Evolutionary conservation across 2,329 filamentous ascomycete species (phyloP), one percentile per base, ranked within the genome.

Genomic region (Phyllosticta citriasiana): DNA sequence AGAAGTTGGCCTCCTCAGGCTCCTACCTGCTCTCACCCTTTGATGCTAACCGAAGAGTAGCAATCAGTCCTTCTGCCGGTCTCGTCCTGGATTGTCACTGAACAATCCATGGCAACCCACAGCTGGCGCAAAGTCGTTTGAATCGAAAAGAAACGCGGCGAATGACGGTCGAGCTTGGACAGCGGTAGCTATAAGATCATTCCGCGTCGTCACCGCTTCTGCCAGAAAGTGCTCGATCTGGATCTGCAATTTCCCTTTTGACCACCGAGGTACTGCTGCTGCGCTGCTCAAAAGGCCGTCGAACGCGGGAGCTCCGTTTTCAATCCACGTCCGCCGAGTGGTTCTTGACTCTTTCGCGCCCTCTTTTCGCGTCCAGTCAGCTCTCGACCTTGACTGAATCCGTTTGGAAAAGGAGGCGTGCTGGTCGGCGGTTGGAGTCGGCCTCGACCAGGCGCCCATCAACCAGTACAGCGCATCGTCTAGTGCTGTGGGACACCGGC

Each of bases 111-210:
- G 55, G 50, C 25, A 54, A 14, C 30, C 9, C 12, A 47, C 26
- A 47, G 33, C 54, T 14, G 33, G 53, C 50, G 47, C 8, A 50
- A 25, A 51, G 54, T 35, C 27, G 59, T 61, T 10, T 24, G 53
- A 16, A 47, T 27, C 35, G 24, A 33, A 26, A 47, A 47, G 40
- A 55, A 51, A 30, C 55, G 24, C 7, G 24, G 33, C 59, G 59
- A 57, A 61, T 50, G 25, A 33, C 16, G 26, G 6, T 33, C 40
- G 55, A 14, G 10, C 33, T 16, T 7, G 30, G 27, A n/a, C 51
- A 22, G 35, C 51, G 40, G 40, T 54, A 53, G 51, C n/a, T 62
- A 62, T 58, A 57, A 57, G 56, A 57, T 58, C 55, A n/a, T 35
- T 19, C 27, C 2, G 19, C 51, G 30, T 33, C 55, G 27, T 50